Base-by-base conservation (phyloP, 768 basidiomycete species). In the Auriscalpium microsporum region DNA sequence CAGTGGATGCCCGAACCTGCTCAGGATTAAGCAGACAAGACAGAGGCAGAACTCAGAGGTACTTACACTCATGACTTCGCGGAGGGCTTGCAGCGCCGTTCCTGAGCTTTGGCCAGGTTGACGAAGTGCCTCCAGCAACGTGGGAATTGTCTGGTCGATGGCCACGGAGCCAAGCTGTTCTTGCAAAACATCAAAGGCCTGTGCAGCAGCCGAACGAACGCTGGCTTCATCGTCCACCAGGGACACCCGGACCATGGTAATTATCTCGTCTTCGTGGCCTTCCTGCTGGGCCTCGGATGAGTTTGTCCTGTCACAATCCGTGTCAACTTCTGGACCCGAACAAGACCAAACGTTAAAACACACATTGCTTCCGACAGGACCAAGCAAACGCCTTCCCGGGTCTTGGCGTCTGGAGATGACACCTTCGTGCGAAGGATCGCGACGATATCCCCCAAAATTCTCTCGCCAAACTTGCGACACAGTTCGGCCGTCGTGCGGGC, bases 121-220 rank as follows among this genome's bases (percentile, higher is more conserved):
- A 16, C 91, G 85, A 37, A 98, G 84, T 1, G 95, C 95, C 63
- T 94, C 93, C 52, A 99, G 69, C 0, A 98, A 70, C 0, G 95
- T 98, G 0, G 96, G 95, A 56, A 98, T 97, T 0, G 93, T 98
- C 71, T 94, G 83, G 65, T 98, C 95, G 59, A 97, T 94, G 7
- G 94, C 94, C 65, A 86, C 90, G 34, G 83, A 78, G 8, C 95
- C 96, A 42, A 97, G 78, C 63, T 87, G 79, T 59, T 94, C 90
- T 72, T 97, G 95, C n/a, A 97, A 78, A 4, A 83, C 80, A 67
- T 98, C 96, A 69, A 99, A 87, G 0, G 86, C 83, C 61, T 76
- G 86, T 0, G 94, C 95, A 7, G 94, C 95, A 0, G 95, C 94
- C 4, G 87, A 73, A 44, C 95, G 84, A 17, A 98, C 95, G 45